phyloP scores from a whole-genome alignment of 2,329 filamentous ascomycete species.

The Ophiobolus disseminans region DNA sequence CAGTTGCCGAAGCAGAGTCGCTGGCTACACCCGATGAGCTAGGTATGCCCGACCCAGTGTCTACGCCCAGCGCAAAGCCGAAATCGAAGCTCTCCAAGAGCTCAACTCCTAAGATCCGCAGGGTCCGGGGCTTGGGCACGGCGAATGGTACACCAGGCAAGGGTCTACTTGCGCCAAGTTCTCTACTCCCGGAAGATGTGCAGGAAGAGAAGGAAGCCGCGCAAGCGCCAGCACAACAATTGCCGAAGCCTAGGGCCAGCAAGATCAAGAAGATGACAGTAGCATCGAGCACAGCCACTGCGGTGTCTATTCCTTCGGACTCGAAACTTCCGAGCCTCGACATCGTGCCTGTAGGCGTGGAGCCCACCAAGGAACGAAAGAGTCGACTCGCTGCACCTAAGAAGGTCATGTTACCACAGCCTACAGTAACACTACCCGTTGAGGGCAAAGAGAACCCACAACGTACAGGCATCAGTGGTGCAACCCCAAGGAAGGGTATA shows the following conservation, averaged over 20 bases:
- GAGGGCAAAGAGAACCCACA: slow-evolving; percentile 38
- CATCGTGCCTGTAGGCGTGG: slow-evolving; percentile 30
- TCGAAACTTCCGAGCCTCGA: slow-evolving; percentile 29
- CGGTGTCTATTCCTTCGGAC: slow-evolving; percentile 12
- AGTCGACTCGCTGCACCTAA: slow-evolving; percentile 44
- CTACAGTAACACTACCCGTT: slow-evolving; percentile 9
- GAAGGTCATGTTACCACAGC: slow-evolving; percentile 43
- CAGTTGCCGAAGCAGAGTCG: slow-evolving; percentile 39
- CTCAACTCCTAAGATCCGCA: slow-evolving; percentile 43
- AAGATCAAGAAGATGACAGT: slow-evolving; percentile 34
- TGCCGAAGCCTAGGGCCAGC: slow-evolving; percentile 25
- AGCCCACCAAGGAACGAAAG: slow-evolving; percentile 34
- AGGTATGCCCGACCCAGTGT: slow-evolving; percentile 23
- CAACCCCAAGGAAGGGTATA: slow-evolving; percentile 42
- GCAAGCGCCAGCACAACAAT: slow-evolving; percentile 14
- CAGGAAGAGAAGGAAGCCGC: slow-evolving; percentile 31
- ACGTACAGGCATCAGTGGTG: slow-evolving; percentile 18
- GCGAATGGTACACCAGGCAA: slow-evolving; percentile 50
- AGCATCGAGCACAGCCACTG: slow-evolving; percentile 13
- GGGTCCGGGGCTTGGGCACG: slow-evolving; percentile 42
- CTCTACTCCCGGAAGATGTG: slow-evolving; percentile 38
- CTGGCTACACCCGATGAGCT: slow-evolving; percentile 44
- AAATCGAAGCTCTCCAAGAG: slow-evolving; percentile 35
- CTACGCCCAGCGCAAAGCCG: slow-evolving; percentile 23
- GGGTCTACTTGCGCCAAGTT: slow-evolving; percentile 37